A percentile compares a stretch with the other conserved stretches of the same genome.
Conservation (phyloP, 352 stramenopile genomes). For the Pythium vanterpoolii region DNA sequence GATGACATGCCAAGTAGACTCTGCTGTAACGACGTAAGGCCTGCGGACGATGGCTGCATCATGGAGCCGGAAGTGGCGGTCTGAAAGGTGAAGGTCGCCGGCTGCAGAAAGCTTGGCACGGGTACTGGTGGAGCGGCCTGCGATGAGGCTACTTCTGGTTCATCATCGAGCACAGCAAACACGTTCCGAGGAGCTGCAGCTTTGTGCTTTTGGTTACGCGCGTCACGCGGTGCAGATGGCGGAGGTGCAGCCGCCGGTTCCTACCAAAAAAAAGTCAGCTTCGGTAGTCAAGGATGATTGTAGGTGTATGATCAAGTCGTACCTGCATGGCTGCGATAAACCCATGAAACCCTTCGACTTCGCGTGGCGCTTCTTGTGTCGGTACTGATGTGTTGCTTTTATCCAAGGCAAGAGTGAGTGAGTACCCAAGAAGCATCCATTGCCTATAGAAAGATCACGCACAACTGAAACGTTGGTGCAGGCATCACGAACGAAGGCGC, state of each 20-base stretch:
- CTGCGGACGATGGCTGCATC: neutral
- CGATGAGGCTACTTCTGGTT: conserved; percentile 28
- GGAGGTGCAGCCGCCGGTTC: conserved; percentile 10
- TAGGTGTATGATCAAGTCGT: neutral
- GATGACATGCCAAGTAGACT: conserved; percentile 11
- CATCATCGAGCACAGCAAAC: conserved; percentile 58
- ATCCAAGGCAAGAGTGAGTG: neutral
- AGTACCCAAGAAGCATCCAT: neutral
- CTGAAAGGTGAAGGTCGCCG: conserved; percentile 69
- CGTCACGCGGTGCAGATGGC: conserved; percentile 2
- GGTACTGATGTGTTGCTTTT: conserved; percentile 4
- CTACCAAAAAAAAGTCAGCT: neutral
- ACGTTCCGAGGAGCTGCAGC: conserved; percentile 49
- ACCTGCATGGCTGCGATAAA: conserved; percentile 63
- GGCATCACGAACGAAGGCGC: conserved; percentile 60
- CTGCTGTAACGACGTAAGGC: conserved; percentile 22
- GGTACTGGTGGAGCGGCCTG: conserved; percentile 11
- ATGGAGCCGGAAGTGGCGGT: neutral
- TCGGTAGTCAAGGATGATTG: neutral
- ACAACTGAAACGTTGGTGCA: conserved; percentile 73
- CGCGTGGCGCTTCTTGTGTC: conserved; percentile 21
- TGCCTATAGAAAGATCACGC: conserved; percentile 16
- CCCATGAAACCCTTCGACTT: conserved; percentile 68
- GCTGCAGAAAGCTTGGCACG: conserved; percentile 48
- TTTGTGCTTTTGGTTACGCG: conserved; percentile 23